A percentile compares a stretch with the other conserved stretches of the same genome.
phyloP scores from a whole-genome alignment of 176 grass and related monocot genomes.

The Eremochloa ophiuroides region DNA sequence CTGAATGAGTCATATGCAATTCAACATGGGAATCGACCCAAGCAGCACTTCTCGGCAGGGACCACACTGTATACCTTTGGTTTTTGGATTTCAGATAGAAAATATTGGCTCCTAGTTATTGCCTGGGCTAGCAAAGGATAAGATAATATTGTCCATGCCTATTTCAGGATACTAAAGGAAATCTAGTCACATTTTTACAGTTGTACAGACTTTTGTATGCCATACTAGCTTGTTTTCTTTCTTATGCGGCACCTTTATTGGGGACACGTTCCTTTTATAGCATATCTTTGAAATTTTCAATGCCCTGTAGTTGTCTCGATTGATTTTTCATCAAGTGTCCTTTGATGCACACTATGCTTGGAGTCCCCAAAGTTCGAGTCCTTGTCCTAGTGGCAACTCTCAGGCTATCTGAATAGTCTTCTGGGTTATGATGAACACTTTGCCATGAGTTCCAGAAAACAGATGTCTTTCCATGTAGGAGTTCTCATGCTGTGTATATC shows the following conservation, averaged over 20 bases:
- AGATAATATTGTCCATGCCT: background rate
- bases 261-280: background rate
- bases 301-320: background rate
- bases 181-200: background rate
- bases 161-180: background rate
- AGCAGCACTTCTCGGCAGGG: background rate
- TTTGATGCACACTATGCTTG: background rate
- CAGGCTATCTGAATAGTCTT: background rate
- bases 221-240: background rate
- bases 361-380: background rate
- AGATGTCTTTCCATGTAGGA: background rate
- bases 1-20: background rate
- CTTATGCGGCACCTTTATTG: background rate
- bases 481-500: background rate
- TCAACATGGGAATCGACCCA: background rate
- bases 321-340: constrained; percentile 3
- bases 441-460: background rate
- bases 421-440: background rate
- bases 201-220: background rate
- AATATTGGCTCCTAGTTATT: background rate
- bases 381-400: background rate
- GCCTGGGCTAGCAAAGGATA: background rate
- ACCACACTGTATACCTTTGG: background rate
- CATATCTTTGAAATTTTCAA: background rate
- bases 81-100: background rate